These are phyloP conservation scores for Naganishia friedmannii DNA, from an alignment of 768 basidiomycete species.

Conservation along the genomic window DNA sequence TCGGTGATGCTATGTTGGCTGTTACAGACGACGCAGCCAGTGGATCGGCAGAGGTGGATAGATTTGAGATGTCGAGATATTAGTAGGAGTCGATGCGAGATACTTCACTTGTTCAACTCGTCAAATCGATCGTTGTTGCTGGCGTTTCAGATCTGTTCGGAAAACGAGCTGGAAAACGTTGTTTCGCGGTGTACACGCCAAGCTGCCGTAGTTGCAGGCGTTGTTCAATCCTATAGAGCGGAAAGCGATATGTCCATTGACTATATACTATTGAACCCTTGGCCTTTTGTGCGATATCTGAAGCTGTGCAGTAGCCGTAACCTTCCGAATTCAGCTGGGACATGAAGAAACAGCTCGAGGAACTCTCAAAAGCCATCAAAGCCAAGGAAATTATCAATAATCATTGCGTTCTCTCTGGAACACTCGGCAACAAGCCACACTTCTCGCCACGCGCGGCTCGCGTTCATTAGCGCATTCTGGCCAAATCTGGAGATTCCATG, in stretches of 20 bases:
- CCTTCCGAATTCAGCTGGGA: too few species aligned
- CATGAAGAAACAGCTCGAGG: too few species aligned
- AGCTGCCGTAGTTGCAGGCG: too few species aligned
- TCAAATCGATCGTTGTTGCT: neutral
- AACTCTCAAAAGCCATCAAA: neutral
- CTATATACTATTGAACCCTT: too few species aligned
- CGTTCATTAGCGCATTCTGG: neutral
- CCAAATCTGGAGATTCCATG: neutral
- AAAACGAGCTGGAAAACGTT: too few species aligned
- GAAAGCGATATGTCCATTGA: too few species aligned
- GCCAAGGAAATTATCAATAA: neutral
- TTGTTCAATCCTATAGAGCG: too few species aligned
- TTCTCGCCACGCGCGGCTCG: neutral
- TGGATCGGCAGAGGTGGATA: neutral
- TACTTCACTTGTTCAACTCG: neutral
- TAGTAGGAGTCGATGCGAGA: too few species aligned
- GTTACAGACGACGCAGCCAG: neutral
- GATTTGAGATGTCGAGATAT: neutral
- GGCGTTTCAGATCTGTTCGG: too few species aligned
- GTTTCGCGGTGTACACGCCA: too few species aligned
- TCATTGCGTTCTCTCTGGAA: neutral
- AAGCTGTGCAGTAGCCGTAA: too few species aligned
- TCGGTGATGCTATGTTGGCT: neutral
- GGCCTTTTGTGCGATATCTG: too few species aligned
- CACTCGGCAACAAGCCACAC: neutral